Percentiles rank a stretch among this genome's conserved stretches.
These are phyloP conservation scores for Erythrophleum ivorense DNA, from an alignment of 331 rosid species.

Conservation along the genomic window DNA sequence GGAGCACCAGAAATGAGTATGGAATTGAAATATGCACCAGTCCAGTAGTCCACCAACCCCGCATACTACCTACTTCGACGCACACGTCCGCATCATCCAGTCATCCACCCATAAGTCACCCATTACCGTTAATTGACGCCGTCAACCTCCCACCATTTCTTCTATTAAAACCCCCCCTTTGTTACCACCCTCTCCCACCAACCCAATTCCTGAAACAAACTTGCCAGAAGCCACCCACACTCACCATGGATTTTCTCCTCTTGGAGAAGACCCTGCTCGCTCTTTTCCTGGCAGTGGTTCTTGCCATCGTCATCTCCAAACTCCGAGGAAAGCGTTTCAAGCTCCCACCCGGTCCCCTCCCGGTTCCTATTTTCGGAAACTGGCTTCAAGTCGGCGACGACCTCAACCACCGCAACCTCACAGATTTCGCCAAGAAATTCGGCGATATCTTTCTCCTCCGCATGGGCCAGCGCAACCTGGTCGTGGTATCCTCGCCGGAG, in stretches of 20 bases:
- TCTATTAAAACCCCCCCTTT: background rate
- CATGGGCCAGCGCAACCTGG: slow-evolving; percentile 13
- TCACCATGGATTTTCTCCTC: slow-evolving; percentile 21
- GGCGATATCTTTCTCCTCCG: slow-evolving; percentile 11
- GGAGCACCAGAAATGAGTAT: too few relatives aligned
- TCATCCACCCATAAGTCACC: background rate
- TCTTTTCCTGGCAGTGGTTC: background rate
- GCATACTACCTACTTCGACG: slow-evolving; percentile 42
- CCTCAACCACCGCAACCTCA: slow-evolving; percentile 5
- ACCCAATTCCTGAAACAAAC: background rate
- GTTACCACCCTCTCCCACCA: background rate
- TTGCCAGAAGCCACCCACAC: too few relatives aligned
- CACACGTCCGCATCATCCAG: background rate
- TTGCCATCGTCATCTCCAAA: background rate
- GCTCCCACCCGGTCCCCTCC: background rate
- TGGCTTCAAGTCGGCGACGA: slow-evolving; percentile 12
- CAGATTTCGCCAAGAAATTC: background rate
- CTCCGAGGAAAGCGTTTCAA: slow-evolving; percentile 2
- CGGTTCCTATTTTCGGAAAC: background rate
- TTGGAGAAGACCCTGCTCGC: background rate
- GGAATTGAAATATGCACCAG: too few relatives aligned
- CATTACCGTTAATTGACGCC: background rate
- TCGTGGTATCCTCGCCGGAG: slow-evolving; percentile 1
- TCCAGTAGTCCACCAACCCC: slow-evolving; percentile 41
- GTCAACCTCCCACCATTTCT: background rate